These are phyloP conservation scores for Fusarium nanum DNA, from an alignment of 2,329 filamentous ascomycete species.

Conservation along the genomic window DNA sequence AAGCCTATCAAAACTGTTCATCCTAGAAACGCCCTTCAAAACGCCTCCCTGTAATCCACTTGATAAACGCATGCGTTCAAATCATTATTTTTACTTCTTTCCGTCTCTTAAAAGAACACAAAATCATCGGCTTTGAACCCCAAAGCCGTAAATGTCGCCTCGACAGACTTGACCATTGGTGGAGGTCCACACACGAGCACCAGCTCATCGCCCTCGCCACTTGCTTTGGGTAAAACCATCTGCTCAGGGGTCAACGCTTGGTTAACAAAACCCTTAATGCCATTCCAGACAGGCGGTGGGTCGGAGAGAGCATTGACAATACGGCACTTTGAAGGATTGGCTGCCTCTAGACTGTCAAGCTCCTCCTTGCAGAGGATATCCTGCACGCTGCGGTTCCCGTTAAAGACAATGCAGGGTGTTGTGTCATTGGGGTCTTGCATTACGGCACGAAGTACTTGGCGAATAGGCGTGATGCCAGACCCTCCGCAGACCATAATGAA, in stretches of 20 bases:
- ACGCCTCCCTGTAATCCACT: neutral
- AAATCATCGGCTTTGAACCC: constrained; percentile 67
- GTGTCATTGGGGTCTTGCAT: constrained; percentile 65
- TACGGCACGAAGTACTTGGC: constrained; percentile 81
- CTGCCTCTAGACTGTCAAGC: constrained; percentile 71
- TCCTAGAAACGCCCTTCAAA: constrained; percentile 1
- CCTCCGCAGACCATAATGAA: constrained; percentile 92
- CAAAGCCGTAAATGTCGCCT: constrained; percentile 62
- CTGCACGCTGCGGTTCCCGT: constrained; percentile 80
- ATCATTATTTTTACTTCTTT: neutral
- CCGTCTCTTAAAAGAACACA: constrained; percentile 43
- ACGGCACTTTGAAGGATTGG: constrained; percentile 67
- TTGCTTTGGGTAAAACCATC: constrained; percentile 55
- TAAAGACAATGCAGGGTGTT: constrained; percentile 77
- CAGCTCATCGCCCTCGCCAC: constrained; percentile 63
- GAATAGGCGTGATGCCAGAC: constrained; percentile 93
- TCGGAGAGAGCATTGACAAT: constrained; percentile 77
- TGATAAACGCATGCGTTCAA: neutral
- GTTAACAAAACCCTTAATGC: constrained; percentile 74
- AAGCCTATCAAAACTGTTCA: constrained; percentile 5
- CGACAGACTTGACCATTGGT: constrained; percentile 76
- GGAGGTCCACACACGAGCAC: constrained; percentile 84
- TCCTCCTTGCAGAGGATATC: constrained; percentile 86
- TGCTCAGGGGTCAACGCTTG: constrained; percentile 71
- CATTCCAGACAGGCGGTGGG: constrained; percentile 73